A percentile compares a stretch with the other conserved stretches of the same genome.
phyloP scores from a whole-genome alignment of 2,329 filamentous ascomycete species.

The Penicillium sclerotigenum region DNA sequence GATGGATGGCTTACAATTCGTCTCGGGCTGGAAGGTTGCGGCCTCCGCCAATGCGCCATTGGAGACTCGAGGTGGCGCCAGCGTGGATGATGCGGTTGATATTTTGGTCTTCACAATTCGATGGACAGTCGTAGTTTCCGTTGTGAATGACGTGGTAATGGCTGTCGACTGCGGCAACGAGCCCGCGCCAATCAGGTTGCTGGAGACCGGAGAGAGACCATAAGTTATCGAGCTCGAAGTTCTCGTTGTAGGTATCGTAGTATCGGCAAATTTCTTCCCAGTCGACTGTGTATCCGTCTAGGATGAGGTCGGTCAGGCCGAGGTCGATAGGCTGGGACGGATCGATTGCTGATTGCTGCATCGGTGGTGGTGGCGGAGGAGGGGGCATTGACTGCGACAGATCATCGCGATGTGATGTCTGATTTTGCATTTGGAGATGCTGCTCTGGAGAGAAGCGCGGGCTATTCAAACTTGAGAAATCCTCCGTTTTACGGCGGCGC shows the following conservation, averaged over 20 bases:
- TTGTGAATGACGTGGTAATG: conserved; percentile 43
- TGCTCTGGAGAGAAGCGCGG: conserved; percentile 30
- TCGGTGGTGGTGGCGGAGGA: conserved; percentile 21
- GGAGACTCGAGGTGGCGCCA: conserved; percentile 29
- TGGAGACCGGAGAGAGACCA: conserved; percentile 43
- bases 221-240: conserved; percentile 41
- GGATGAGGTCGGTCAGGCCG: conserved; percentile 35
- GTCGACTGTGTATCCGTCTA: conserved; percentile 40
- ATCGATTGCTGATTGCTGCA: conserved; percentile 27
- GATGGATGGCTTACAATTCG: conserved; percentile 38
- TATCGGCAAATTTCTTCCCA: conserved; percentile 37
- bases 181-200: conserved; percentile 42
- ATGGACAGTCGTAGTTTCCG: conserved; percentile 33
- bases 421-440: conserved; percentile 31
- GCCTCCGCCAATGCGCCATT: conserved; percentile 39
- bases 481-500: conserved; percentile 36
- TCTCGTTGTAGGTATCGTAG: conserved; percentile 41
- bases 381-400: conserved; percentile 21
- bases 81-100: conserved; percentile 38
- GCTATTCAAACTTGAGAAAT: conserved; percentile 29
- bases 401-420: conserved; percentile 26
- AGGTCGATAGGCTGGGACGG: conserved; percentile 26
- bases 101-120: conserved; percentile 35
- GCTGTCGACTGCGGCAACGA: conserved; percentile 46
- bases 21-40: conserved; percentile 32